These are phyloP conservation scores for Melanogaster broomeanus DNA, from an alignment of 768 basidiomycete species.

Conservation along the genomic window DNA sequence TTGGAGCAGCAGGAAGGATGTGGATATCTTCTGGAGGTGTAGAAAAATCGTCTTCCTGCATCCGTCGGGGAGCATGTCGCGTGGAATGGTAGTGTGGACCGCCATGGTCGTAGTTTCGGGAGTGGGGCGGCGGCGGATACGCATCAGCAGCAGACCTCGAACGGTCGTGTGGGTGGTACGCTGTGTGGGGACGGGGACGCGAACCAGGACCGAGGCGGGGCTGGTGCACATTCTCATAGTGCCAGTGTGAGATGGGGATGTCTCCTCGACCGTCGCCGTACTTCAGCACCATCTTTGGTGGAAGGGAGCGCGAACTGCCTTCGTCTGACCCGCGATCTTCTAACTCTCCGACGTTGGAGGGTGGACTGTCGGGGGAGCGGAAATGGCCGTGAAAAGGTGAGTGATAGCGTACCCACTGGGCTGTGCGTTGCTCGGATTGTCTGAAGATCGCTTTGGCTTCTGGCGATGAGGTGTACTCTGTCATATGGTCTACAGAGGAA, in stretches of 20 bases:
- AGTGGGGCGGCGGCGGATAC: slow-evolving; percentile 31
- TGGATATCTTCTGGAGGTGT: slow-evolving; percentile 61
- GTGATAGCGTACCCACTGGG: slow-evolving; percentile 60
- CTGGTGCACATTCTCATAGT: slow-evolving; percentile 26
- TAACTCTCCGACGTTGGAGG: slow-evolving; percentile 43
- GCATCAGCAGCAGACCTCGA: slow-evolving; percentile 38
- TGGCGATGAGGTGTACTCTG: slow-evolving; percentile 62
- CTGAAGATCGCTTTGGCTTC: slow-evolving; percentile 60
- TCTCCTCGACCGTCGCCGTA: slow-evolving; percentile 67
- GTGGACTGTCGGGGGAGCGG: slow-evolving; percentile 61
- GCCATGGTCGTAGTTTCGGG: slow-evolving; percentile 29
- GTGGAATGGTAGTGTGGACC: slow-evolving; percentile 6
- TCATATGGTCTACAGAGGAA: slow-evolving; percentile 42
- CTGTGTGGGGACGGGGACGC: slow-evolving; percentile 28
- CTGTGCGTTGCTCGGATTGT: slow-evolving; percentile 61
- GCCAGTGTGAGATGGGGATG: slow-evolving; percentile 57
- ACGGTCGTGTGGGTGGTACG: slow-evolving; percentile 37
- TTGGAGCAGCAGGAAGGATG: slow-evolving; percentile 54
- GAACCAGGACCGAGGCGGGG: slow-evolving; percentile 26
- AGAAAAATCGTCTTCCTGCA: slow-evolving; percentile 20
- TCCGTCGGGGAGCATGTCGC: slow-evolving; percentile 22
- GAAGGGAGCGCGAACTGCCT: slow-evolving; percentile 47
- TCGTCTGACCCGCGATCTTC: slow-evolving; percentile 43
- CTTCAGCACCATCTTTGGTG: slow-evolving; percentile 72
- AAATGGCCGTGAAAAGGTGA: slow-evolving; percentile 37